Base-by-base conservation (phyloP, 2,329 filamentous ascomycete species). In the Fusarium siculi region DNA sequence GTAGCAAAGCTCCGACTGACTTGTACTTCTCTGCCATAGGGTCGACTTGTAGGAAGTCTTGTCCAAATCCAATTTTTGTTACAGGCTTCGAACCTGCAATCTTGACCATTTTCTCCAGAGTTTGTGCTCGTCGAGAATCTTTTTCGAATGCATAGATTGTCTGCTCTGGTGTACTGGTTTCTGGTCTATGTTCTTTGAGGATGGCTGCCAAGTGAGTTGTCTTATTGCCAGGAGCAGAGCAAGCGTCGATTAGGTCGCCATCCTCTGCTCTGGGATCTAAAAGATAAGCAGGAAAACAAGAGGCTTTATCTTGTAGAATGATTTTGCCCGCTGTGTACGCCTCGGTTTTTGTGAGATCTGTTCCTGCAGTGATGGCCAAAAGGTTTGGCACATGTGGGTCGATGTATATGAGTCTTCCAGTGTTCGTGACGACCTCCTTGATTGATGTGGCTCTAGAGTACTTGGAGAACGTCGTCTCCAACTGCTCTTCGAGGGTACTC, bases 171-270 rank as follows among this genome's bases (percentile, higher is more conserved):
- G 76, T 80, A 25, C 78, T 80, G 67, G 79, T 80, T 44, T 82
- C 84, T 1, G 81, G 81, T 7, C 79, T 79, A 58, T 83, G 83
- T 54, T 81, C 83, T 58, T 80, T 85, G 54, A 96, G 78, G 9
- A 98, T 89, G 4, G 94, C 93, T 1, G 95, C 95, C 52, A 97
- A 84, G 81, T 98, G 96, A 12, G 96, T 98, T 3, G 96, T 98
- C 83, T 99, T 99, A 82, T 99, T 99, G 10, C 96, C 96, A 4
- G 96, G 96, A 2, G 96, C 96, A 0, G 96, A 94, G 80, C 96
- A 98, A 1, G 93, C 93, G 81, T 99, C 96, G n/a, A 98, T 89
- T 14, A 97, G 85, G 77, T 96, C 91, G 30, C 94, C 94, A 72
- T 92, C 89, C 64, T 89, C 85, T 14, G 89, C 84, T 0, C 84